Conservation (phyloP, 2,329 filamentous ascomycete species). For the Byssothecium circinans region DNA sequence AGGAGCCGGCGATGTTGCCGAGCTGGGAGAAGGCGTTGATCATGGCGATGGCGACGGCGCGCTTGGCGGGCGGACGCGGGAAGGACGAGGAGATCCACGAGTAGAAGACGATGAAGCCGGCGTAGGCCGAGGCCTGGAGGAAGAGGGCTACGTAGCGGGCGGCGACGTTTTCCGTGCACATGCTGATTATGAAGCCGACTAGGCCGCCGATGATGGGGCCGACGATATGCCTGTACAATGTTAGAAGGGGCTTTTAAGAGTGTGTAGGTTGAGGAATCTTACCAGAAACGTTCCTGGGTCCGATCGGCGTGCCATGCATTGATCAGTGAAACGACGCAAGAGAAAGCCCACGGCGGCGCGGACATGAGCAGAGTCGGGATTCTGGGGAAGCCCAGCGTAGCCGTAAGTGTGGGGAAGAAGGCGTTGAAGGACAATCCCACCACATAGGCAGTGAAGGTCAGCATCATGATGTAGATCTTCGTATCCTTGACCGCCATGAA, state of each 20-base stretch:
- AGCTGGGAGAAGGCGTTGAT: constrained; percentile 55
- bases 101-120: constrained; percentile 43
- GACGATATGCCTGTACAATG: constrained; percentile 46
- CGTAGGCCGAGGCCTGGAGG: constrained; percentile 45
- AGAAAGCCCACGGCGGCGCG: constrained; percentile 54
- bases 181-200: constrained; percentile 47
- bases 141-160: constrained; percentile 40
- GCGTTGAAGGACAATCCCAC: constrained; percentile 50
- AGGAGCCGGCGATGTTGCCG: constrained; percentile 57
- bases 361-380: constrained; percentile 43
- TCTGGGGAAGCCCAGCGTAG: constrained; percentile 43
- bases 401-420: constrained; percentile 44
- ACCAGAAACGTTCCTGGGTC: constrained; percentile 54
- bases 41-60: constrained; percentile 62
- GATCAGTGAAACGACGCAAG: constrained; percentile 51
- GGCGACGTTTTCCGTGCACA: constrained; percentile 33
- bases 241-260: too few species aligned
- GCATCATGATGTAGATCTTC: constrained; percentile 67
- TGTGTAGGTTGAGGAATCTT: too few species aligned
- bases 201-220: constrained; percentile 47
- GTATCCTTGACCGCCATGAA: constrained; percentile 62
- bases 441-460: constrained; percentile 64
- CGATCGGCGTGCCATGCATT: constrained; percentile 57
- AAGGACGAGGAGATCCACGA: constrained; percentile 40
- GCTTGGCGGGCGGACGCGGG: constrained; percentile 62